Conservation (phyloP, 2,329 filamentous ascomycete species). For the Phoma sp. region DNA sequence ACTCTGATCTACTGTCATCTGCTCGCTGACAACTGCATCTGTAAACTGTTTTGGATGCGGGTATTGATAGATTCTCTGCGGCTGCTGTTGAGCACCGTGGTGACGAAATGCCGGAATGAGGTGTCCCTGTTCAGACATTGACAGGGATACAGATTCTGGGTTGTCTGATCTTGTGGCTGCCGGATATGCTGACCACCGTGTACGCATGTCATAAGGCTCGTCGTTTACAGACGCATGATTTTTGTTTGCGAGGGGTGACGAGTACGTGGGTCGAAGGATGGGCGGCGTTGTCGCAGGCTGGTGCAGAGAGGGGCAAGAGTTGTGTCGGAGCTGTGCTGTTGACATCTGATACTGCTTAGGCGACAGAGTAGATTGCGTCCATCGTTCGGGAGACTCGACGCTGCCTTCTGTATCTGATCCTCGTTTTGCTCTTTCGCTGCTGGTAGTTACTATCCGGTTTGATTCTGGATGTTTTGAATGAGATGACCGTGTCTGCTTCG, state of each 20-base stretch:
- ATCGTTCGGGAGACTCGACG: neutral
- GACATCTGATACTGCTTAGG: conserved; percentile 3
- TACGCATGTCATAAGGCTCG: neutral
- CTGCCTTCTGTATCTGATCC: neutral
- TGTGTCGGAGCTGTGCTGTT: conserved; percentile 19
- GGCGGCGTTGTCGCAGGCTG: conserved; percentile 11
- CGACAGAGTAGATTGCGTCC: neutral
- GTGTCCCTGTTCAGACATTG: conserved; percentile 2
- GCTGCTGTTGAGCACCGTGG: conserved; percentile 5
- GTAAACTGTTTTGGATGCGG: neutral
- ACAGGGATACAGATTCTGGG: neutral
- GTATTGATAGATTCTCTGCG: conserved; percentile 2
- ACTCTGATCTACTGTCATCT: conserved; percentile 3
- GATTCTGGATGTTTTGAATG: conserved; percentile 12
- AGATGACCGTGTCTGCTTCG: conserved; percentile 3
- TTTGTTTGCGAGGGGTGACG: conserved; percentile 12
- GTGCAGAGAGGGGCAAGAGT: conserved; percentile 30
- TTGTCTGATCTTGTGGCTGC: neutral
- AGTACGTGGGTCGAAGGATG: conserved; percentile 17
- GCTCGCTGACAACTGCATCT: neutral
- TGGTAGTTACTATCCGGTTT: conserved; percentile 1
- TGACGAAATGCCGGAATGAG: neutral
- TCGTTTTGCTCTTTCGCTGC: neutral
- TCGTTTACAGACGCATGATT: neutral
- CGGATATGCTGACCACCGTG: conserved; percentile 3